Percentiles rank a stretch among this genome's conserved stretches.
Evolutionary conservation across 257 asterid genomes (phyloP).

Genomic region (Solanum gandarillasii): DNA sequence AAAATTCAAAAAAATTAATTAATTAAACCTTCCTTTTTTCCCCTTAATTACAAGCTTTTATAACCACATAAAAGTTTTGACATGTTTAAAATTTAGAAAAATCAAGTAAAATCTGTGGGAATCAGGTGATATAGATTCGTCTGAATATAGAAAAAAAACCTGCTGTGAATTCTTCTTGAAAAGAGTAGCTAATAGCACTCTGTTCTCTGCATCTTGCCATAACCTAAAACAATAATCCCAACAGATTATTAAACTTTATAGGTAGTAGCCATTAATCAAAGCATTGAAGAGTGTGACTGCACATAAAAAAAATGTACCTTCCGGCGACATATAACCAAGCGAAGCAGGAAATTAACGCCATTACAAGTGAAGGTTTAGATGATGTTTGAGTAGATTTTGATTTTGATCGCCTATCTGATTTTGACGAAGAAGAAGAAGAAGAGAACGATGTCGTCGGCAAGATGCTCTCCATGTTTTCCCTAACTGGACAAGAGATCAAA

Average conservation of each 20-base stretch:
- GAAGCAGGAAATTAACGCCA: conserved; percentile 69
- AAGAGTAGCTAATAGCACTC: conserved; percentile 40
- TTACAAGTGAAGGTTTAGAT: conserved; percentile 48
- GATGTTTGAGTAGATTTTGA: conserved; percentile 51
- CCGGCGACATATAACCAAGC: conserved; percentile 95
- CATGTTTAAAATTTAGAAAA: neutral
- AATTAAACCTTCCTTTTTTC: neutral
- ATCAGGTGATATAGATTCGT: neutral
- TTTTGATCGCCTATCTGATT: conserved; percentile 74
- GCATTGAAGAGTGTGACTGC: neutral
- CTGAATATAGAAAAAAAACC: conserved; percentile 22
- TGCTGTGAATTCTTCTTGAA: conserved; percentile 45
- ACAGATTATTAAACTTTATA: neutral
- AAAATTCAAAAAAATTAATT: neutral
- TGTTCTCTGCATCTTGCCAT: conserved; percentile 92
- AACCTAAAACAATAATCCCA: conserved; percentile 23
- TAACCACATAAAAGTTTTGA: neutral
- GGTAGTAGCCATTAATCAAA: neutral
- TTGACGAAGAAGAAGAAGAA: conserved; percentile 5
- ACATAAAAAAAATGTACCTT: conserved; percentile 23
- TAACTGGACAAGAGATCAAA: neutral
- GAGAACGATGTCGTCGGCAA: conserved; percentile 36
- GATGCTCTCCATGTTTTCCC: conserved; percentile 34
- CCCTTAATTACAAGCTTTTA: neutral
- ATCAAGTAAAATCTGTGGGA: neutral